Evolutionary conservation across 2,329 filamentous ascomycete species (phyloP), one percentile per base, ranked within the genome.

Genomic region (Verticillium nonalfalfae): DNA sequence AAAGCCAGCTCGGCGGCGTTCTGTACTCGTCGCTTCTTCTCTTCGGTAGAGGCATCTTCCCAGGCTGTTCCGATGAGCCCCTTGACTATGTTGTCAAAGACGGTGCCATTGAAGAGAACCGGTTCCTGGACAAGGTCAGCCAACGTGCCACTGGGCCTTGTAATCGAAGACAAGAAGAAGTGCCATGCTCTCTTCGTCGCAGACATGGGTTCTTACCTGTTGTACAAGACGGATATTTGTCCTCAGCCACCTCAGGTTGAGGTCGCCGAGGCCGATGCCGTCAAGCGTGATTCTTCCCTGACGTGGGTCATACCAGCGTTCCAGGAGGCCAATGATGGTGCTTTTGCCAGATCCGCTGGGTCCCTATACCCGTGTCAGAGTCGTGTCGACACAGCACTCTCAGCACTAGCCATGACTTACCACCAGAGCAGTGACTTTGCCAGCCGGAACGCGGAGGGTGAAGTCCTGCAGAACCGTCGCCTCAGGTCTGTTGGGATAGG

Each of bases 351-450:
- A 76, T 7, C 75, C 75, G 1, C 72, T 75, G 52, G 72, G 69
- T 3, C 74, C 74, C 7, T 87, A 83, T 5, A 86, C 75, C 11
- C 11, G 7, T 21, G 18, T 50, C 4, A 50, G 18, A 1, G 3
- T 50, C 45, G 7, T 26, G 21, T 70, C 59, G 11, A 18, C n/a
- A 7, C 9, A 7, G 14, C 52, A 34, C 21, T 6, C 14, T 60
- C 59, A 1, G 54, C 26, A 7, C 5, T 15, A 4, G 39, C n/a
- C 45, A 21, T 26, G 45, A 62, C 65, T 61, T 61, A 65, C 63
- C 10, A 90, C 87, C 15, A 90, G 74, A 3, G 87, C 87, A 15
- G 87, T 88, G n/a, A 85, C 86, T 71, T 88, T 88, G 7, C 87
- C 86, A 4, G 85, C 82, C 5, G 85, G 84, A 14, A 90, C 79